phyloP scores from a whole-genome alignment of 306 rosid species.

The Medicago lupulina region DNA sequence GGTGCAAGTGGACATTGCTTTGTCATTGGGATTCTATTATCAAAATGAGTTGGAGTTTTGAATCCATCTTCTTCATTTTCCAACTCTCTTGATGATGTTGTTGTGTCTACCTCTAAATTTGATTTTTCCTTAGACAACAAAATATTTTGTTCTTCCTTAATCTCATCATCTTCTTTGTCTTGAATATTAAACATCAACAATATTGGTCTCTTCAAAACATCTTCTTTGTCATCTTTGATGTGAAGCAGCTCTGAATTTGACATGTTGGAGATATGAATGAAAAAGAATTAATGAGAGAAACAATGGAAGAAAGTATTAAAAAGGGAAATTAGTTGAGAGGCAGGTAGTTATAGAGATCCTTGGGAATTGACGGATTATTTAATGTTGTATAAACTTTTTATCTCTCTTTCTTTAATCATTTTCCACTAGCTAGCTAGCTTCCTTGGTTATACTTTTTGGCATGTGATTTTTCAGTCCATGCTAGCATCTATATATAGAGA shows the following conservation, averaged over 20 bases:
- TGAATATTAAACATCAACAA: not conserved
- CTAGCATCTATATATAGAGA: not conserved
- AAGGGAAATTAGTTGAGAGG: constrained; percentile 27
- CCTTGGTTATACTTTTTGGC: constrained; percentile 18
- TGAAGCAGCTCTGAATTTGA: constrained; percentile 28
- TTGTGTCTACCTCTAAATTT: not conserved
- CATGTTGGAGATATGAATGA: constrained; percentile 16
- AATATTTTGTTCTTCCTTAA: constrained; percentile 13
- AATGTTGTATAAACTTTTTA: constrained; percentile 25
- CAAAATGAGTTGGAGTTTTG: constrained; percentile 60
- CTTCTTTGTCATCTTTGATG: constrained; percentile 28
- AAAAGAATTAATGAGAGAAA: not conserved
- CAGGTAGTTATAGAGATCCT: constrained; percentile 42
- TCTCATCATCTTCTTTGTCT: not conserved
- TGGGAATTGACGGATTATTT: constrained; percentile 21
- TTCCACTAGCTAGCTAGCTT: constrained; percentile 31
- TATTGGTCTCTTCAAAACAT: not conserved
- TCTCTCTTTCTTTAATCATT: constrained; percentile 19
- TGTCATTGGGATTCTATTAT: constrained; percentile 52
- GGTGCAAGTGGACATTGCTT: constrained; percentile 69
- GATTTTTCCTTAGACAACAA: not conserved
- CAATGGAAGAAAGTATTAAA: not conserved
- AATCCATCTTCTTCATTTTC: constrained; percentile 49
- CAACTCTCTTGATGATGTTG: constrained; percentile 1
- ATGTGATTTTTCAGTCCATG: constrained; percentile 14